A percentile compares a stretch with the other conserved stretches of the same genome.
Conservation (phyloP, 2,329 filamentous ascomycete genomes). For the Rhinocladiella similis region DNA sequence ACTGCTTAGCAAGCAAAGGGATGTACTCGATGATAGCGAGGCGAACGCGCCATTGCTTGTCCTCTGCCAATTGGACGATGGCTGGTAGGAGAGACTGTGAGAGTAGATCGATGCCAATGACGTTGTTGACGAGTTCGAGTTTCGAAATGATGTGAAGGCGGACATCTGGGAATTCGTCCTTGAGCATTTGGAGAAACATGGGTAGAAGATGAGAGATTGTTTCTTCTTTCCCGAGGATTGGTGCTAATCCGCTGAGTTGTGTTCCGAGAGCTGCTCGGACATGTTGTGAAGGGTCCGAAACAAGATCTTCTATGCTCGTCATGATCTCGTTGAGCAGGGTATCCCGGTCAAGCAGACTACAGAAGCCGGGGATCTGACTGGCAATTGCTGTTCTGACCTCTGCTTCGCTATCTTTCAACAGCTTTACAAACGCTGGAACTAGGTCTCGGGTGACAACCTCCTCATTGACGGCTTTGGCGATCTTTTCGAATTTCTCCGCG, state of each 20-base stretch:
- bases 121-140: constrained; percentile 95
- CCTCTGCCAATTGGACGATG: constrained; percentile 95
- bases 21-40: constrained; percentile 99
- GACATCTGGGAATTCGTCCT: constrained; percentile 98
- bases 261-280: constrained; percentile 93
- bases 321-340: constrained; percentile 94
- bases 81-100: constrained; percentile 95
- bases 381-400: constrained; percentile 96
- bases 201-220: constrained; percentile 95
- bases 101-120: constrained; percentile 95
- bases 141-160: constrained; percentile 99
- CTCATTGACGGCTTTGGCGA: constrained; percentile 96
- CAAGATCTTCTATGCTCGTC: constrained; percentile 92
- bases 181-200: constrained; percentile 99
- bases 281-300: constrained; percentile 94
- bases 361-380: constrained; percentile 97
- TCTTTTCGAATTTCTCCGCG: constrained; percentile 97
- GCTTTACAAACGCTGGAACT: constrained; percentile 94
- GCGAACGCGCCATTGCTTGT: constrained; percentile 93
- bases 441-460: constrained; percentile 93
- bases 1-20: constrained; percentile 88
- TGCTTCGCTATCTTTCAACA: constrained; percentile 95
- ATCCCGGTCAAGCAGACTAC: constrained; percentile 79
- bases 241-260: constrained; percentile 93
- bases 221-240: constrained; percentile 97